Evolutionary conservation across 2,329 filamentous ascomycete species (phyloP).

Genomic region (Ceratocystis diversiconidia): DNA sequence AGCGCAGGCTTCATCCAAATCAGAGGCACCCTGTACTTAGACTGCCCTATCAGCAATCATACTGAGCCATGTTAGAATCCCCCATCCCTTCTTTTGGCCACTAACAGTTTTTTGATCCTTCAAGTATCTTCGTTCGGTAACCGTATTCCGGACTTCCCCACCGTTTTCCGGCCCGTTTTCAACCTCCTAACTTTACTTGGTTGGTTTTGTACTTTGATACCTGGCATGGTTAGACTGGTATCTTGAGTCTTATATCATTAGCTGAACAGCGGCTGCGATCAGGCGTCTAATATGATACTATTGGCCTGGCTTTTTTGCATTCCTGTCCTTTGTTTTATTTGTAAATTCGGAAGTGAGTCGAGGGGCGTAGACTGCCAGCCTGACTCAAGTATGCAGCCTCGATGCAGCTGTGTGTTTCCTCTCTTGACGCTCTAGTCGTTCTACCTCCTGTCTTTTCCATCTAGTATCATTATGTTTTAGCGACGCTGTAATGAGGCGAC

Average conservation of each 20-base stretch:
- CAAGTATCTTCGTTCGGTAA: not conserved
- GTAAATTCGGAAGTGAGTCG: not conserved
- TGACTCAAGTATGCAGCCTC: not conserved
- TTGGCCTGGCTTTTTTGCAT: not conserved
- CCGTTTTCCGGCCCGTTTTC: not conserved
- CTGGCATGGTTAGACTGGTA: too few species aligned
- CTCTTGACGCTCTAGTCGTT: not conserved
- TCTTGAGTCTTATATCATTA: not conserved
- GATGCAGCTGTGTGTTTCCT: not conserved
- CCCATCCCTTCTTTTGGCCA: not conserved
- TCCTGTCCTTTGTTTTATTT: not conserved
- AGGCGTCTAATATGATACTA: not conserved
- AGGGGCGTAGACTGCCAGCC: not conserved
- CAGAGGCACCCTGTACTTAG: too few species aligned
- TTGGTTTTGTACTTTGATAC: not conserved
- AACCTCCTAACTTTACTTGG: not conserved
- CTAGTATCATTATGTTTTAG: too few species aligned
- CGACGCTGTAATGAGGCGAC: not conserved
- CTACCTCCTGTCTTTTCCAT: not conserved
- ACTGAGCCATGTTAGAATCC: not conserved
- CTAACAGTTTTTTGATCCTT: not conserved
- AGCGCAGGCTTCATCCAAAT: too few species aligned
- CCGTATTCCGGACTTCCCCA: conserved; percentile 5
- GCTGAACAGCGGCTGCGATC: not conserved
- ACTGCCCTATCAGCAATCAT: too few species aligned